Evolutionary conservation across 495 filamentous ascomycete genomes (phyloP), one percentile per base, ranked within the genome.

Genomic region (Articulospora tetracladia): DNA sequence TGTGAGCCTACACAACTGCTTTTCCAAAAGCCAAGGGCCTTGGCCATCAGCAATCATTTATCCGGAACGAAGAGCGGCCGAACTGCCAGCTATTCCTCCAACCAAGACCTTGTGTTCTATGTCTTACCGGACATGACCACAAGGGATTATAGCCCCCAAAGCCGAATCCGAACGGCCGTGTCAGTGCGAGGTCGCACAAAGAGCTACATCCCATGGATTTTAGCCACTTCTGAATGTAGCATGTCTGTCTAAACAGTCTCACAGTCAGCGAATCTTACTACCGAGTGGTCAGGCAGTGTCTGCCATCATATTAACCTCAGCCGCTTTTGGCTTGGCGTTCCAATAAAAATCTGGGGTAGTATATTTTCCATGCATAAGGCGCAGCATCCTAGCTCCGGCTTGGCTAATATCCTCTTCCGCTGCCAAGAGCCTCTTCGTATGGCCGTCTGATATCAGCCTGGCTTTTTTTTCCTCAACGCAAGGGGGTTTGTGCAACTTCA

Each of bases 291-390:
- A 44, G 39, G 39, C 4, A 44, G 3, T 44, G 39, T 8, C n/a
- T n/a, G 15, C 39, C 39, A 3, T 44, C 39, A 50, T 11, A 50
- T 50, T 50, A 50, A 27, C 47, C 47, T 50, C 47, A 50, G 47
- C 47, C 47, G 25, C 39, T 50, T 50, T 27, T 50, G 25, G 19
- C 47, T 50, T 50, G 47, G 47, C 47, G 25, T 50, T 4, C 47
- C 19, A 50, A 25, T 26, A n/a, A 24, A 24, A 24, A 50, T 50
- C 47, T 25, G 47, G 47, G 47, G 47, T 50, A 50, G 20, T 25
- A 50, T 25, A 25, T 24, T 27, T 50, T 25, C 20, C 20, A 12
- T 44, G 39, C 17, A 17, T 44, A 44, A 44, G 39, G 15, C 39
- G 15, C 15, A 34, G 8, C 23, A 50, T 17, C 47, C 25, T 25